Conservation (phyloP, 2,329 filamentous ascomycete species). For the Aspergillus sp. region DNA sequence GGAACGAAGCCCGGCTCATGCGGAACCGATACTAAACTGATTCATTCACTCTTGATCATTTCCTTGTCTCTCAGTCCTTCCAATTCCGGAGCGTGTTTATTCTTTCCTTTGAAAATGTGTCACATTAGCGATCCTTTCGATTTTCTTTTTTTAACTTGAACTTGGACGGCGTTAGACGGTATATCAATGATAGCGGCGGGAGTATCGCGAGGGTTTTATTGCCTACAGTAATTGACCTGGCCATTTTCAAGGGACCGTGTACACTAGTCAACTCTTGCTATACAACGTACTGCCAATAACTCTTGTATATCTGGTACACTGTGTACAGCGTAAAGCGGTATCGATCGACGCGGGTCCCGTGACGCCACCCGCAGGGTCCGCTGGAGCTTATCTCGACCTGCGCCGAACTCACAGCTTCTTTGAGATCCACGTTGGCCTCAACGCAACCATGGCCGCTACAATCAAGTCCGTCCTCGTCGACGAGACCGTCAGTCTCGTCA, state of each 20-base stretch:
- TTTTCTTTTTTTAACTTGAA: conserved; percentile 11
- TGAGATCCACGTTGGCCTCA: too few species aligned
- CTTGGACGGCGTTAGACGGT: conserved; percentile 22
- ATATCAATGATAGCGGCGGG: conserved; percentile 3
- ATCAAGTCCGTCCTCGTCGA: conserved; percentile 55
- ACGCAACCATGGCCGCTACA: conserved; percentile 30
- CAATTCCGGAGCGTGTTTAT: neutral
- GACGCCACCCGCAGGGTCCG: too few species aligned
- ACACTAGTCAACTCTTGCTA: too few species aligned
- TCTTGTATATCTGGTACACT: too few species aligned
- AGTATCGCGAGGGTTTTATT: neutral
- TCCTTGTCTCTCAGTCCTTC: conserved; percentile 4
- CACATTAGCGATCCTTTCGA: conserved; percentile 27
- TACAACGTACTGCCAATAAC: conserved; percentile 8
- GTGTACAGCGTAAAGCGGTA: too few species aligned
- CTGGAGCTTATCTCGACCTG: neutral
- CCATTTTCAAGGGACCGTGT: too few species aligned
- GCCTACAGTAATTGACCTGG: neutral
- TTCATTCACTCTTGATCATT: neutral
- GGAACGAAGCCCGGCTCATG: conserved; percentile 34
- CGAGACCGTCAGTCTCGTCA: conserved; percentile 60
- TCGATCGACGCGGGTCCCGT: too few species aligned
- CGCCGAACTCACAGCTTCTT: neutral
- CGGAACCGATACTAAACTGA: conserved; percentile 25
- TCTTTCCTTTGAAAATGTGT: conserved; percentile 1